These are phyloP conservation scores for Crithidia acanthocephali DNA, from an alignment of 208 protist genomes.

Conservation along the genomic window DNA sequence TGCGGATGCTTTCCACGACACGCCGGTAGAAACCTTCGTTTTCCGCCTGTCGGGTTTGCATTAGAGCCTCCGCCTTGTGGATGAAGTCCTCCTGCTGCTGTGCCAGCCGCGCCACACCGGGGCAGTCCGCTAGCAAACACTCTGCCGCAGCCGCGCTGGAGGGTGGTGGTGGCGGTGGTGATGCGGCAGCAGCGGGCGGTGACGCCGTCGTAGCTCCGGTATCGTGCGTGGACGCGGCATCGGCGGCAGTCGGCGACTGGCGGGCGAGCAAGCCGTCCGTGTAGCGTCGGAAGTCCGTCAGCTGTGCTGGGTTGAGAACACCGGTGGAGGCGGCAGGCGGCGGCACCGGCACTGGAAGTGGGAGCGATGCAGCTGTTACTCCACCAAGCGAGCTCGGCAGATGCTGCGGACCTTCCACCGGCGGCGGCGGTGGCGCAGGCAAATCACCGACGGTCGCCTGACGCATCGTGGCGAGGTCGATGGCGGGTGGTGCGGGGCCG, in stretches of 20 bases:
- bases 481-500: constrained; percentile 13
- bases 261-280: constrained; percentile 57
- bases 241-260: constrained; percentile 17
- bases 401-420: neutral
- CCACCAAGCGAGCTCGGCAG: neutral
- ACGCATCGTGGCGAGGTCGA: constrained; percentile 25
- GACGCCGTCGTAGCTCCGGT: no score
- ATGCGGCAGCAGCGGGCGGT: neutral
- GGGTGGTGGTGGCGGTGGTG: neutral
- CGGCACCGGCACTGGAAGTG: constrained; percentile 5
- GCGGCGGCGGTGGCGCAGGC: no score
- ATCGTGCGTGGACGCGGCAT: neutral
- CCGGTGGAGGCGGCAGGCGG: constrained; percentile 6
- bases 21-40: constrained; percentile 55
- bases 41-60: constrained; percentile 50
- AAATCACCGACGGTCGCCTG: neutral
- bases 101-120: constrained; percentile 26
- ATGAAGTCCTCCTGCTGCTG: constrained; percentile 60
- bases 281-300: constrained; percentile 67
- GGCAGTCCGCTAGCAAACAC: neutral
- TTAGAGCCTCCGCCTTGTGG: constrained; percentile 39
- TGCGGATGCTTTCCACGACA: constrained; percentile 41
- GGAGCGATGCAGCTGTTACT: neutral
- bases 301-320: constrained; percentile 46
- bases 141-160: neutral